Evolutionary conservation across 768 basidiomycete species (phyloP), one percentile per base, ranked within the genome.

Genomic region (Termitomyces sp.): DNA sequence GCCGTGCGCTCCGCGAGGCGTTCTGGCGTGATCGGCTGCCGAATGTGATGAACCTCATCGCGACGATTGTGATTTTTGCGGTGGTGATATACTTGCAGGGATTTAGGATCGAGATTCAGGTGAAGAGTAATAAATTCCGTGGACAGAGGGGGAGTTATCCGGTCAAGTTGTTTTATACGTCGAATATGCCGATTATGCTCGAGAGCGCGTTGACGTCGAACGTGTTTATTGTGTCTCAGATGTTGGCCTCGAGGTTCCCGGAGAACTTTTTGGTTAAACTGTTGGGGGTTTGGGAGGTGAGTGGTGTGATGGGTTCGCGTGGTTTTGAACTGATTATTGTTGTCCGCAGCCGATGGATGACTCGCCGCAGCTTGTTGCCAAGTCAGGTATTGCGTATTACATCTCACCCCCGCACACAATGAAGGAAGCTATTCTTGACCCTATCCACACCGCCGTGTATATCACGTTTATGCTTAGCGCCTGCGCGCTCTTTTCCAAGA

Each of bases 101-200:
- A 31, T 99, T 98, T 91, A 83, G 96, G 63, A 92, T 98, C 64
- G 96, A 98, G 73, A 98, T 98, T 72, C 96, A 96, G 8, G 93
- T 98, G 73, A 98, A 98, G 85, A 91, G 88, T 79, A 95, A 92
- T 81, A 85, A 87, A 66, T 94, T 95, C 88, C 85, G 95, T 60
- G 97, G 97, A n/a, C 95, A 98, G 74, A 84, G 96, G 36, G 96
- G 93, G 46, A 85, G 86, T 14, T 98, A 98, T 80, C 97, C 97
- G 56, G 85, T 99, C 80, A 98, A 98, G 79, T 86, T 98, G 42
- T 98, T 99, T 80, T 99, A 98, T 78, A 98, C 97, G 15, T 90
- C 87, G 48, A 99, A 98, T 80, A 99, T 98, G 96, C 96, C 96
- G 60, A 98, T 99, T 81, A 99, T 99, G 96, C 85, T 98, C 62